A percentile compares a stretch with the other conserved stretches of the same genome.
Evolutionary conservation across 208 protist genomes (phyloP).

Genomic region (Wallacemonas sp.): DNA sequence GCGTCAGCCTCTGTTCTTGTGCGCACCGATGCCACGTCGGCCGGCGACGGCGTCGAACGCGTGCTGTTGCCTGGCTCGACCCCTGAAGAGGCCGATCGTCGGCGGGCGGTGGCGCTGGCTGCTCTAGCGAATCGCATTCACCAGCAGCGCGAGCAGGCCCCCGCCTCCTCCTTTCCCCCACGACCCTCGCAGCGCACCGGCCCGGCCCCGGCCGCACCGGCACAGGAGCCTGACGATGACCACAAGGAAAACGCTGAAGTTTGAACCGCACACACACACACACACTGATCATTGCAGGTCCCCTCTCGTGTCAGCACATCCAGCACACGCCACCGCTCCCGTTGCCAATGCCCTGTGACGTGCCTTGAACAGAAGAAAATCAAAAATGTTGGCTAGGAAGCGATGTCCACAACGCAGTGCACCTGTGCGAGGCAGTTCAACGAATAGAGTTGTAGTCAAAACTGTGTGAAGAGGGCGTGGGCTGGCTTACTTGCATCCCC

Average conservation of each 20-base stretch:
- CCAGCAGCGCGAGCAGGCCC: constrained; percentile 21
- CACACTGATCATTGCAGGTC: too few species aligned
- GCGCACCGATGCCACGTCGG: background rate
- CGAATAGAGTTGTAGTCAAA: too few species aligned
- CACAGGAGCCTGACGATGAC: background rate
- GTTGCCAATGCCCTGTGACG: too few species aligned
- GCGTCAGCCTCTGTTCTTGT: background rate
- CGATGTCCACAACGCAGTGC: too few species aligned
- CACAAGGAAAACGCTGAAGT: constrained; percentile 9
- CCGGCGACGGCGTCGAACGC: background rate
- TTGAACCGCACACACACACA: too few species aligned
- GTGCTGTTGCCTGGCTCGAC: constrained; percentile 66
- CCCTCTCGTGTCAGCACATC: too few species aligned
- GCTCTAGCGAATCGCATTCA: constrained; percentile 56
- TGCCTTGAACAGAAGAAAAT: too few species aligned
- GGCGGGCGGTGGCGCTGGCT: constrained; percentile 58
- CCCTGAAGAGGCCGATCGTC: constrained; percentile 71
- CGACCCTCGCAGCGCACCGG: background rate
- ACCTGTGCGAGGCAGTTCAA: too few species aligned
- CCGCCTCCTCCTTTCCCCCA: background rate
- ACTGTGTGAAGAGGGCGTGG: too few species aligned
- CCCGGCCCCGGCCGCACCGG: background rate
- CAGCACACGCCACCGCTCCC: too few species aligned
- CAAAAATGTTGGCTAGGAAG: too few species aligned
- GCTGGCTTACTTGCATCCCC: too few species aligned